Evolutionary conservation across 2,329 filamentous ascomycete genomes (phyloP), one percentile per base, ranked within the genome.

Genomic region (Ophiostoma fasciatum): DNA sequence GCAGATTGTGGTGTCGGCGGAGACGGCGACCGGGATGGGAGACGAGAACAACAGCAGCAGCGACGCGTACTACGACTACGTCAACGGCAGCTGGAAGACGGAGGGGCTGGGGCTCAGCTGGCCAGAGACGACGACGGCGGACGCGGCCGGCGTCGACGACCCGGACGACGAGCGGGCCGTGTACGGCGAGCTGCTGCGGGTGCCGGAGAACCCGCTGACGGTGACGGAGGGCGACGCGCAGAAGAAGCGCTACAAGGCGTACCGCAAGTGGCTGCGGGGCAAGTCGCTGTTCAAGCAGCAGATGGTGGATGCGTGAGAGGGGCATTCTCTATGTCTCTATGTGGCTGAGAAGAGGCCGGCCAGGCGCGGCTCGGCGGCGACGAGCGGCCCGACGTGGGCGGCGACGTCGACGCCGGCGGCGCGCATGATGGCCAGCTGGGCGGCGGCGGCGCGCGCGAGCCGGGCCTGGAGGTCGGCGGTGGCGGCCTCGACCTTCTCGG

Each of bases 241-340:
- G 28, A 96, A 93, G 69, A 94, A 96, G 67, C 68, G 90, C 47
- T 98, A 98, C 57, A 96, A 94, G 60, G 82, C 87, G 9, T 98
- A 98, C 58, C 65, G 78, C 49, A 92, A 94, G 59, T 98, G 90
- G 88, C 64, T 98, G 51, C 71, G 77, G 43, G 88, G 88, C 14
- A 96, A 94, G 63, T 94, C 84, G 49, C 69, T 96, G 49, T 96
- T 96, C 56, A 96, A 96, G 59, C 87, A 94, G 64, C 74, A 78
- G 55, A 74, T 78, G 31, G 64, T 72, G 35, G 69, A 46, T 21
- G 37, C 33, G 7, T 36, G 37, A 71, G 15, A 4, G 26, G 14
- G 27, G 13, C n/a, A n/a, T n/a, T n/a, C n/a, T n/a, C n/a, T n/a
- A n/a, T n/a, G n/a, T n/a, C n/a, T n/a, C n/a, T n/a, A n/a, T n/a